These are phyloP conservation scores for Citrus maxima DNA, from an alignment of 345 rosid genomes.

Conservation along the genomic window DNA sequence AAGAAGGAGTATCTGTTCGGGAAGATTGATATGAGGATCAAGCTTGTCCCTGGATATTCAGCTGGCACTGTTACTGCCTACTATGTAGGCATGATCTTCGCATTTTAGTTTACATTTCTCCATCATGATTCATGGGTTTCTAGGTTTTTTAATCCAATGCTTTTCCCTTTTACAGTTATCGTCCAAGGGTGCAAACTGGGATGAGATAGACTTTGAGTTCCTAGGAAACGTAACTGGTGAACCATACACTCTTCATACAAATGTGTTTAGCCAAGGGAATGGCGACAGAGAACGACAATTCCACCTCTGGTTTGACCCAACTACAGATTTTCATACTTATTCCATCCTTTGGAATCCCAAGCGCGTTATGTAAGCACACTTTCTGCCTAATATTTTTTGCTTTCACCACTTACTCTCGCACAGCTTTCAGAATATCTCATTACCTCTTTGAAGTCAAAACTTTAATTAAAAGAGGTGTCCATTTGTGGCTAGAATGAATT, in stretches of 20 bases:
- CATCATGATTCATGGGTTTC: neutral
- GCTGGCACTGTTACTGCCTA: slow-evolving; percentile 47
- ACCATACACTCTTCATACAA: slow-evolving; percentile 66
- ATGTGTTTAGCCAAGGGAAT: slow-evolving; percentile 61
- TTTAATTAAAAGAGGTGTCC: too few relatives aligned
- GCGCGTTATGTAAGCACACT: slow-evolving; percentile 42
- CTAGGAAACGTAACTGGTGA: slow-evolving; percentile 64
- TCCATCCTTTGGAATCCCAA: slow-evolving; percentile 62
- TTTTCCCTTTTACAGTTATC: slow-evolving; percentile 35
- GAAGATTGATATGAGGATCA: slow-evolving; percentile 35
- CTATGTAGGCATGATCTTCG: slow-evolving; percentile 18
- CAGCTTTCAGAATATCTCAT: neutral
- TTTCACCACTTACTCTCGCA: neutral
- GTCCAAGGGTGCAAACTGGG: slow-evolving; percentile 54
- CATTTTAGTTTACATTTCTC: neutral
- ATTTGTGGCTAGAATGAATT: too few relatives aligned
- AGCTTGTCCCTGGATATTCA: slow-evolving; percentile 40
- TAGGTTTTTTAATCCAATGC: neutral
- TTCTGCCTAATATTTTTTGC: neutral
- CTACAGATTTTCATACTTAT: slow-evolving; percentile 66
- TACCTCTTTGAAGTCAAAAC: too few relatives aligned
- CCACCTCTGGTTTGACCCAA: slow-evolving; percentile 74
- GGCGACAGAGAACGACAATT: slow-evolving; percentile 78
- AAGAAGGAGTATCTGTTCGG: slow-evolving; percentile 30
- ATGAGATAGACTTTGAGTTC: slow-evolving; percentile 78